Conservation (phyloP, 768 basidiomycete genomes). For the Tulasnella sp. region DNA sequence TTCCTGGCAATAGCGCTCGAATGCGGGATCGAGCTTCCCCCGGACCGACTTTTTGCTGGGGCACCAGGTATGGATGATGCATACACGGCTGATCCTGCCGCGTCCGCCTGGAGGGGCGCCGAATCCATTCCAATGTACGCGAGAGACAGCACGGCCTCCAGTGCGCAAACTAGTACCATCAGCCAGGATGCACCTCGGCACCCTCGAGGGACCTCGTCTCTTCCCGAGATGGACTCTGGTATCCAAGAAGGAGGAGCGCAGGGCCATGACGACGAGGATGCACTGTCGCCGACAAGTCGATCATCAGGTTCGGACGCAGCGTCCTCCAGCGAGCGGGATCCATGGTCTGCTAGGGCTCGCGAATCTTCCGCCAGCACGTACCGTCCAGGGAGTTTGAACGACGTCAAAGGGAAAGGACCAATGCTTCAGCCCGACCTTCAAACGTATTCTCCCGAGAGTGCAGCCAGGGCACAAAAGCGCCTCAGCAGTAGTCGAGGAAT, state of each 20-base stretch:
- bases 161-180: not conserved
- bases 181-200: not conserved
- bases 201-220: not conserved
- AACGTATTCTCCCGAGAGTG: not conserved
- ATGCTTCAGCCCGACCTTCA: not conserved
- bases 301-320: not conserved
- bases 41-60: slow-evolving; percentile 16
- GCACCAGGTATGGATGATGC: slow-evolving; percentile 24
- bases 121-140: not conserved
- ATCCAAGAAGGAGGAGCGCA: not conserved
- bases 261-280: not conserved
- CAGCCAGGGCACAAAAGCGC: not conserved
- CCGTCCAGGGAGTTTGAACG: slow-evolving; percentile 1
- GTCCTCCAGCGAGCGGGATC: not conserved
- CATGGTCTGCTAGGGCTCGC: not conserved
- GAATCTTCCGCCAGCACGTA: slow-evolving; percentile 8
- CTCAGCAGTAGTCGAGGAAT: not conserved
- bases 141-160: not conserved
- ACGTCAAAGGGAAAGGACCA: not conserved
- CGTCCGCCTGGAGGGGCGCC: not conserved
- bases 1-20: slow-evolving; percentile 54
- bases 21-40: slow-evolving; percentile 39
- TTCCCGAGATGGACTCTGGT: not conserved
- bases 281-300: not conserved
- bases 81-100: not conserved